These are phyloP conservation scores for Setaria italica DNA, from an alignment of 202 grass and related monocot species.

Conservation along the genomic window DNA sequence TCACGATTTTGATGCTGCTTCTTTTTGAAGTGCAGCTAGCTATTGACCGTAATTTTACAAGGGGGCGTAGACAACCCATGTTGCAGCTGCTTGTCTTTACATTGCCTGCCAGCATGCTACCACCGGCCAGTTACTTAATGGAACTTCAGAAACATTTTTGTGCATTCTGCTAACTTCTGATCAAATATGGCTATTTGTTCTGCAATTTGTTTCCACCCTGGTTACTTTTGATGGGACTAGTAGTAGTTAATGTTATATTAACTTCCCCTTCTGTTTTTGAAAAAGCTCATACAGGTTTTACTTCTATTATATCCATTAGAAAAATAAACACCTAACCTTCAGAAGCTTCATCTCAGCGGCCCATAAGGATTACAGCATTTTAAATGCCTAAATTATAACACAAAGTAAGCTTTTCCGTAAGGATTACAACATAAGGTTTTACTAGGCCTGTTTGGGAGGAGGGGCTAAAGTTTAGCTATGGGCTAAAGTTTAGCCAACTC, in stretches of 20 bases:
- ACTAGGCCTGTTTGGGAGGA: too few species aligned
- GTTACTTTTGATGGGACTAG: not conserved
- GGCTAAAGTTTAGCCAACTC: too few species aligned
- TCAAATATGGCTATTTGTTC: not conserved
- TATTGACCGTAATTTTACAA: slow-evolving; percentile 89
- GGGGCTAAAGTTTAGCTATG: too few species aligned
- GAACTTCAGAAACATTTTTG: slow-evolving; percentile 9
- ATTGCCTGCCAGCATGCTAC: slow-evolving; percentile 79
- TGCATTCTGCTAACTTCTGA: slow-evolving; percentile 1
- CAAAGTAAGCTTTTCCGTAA: slow-evolving; percentile 18
- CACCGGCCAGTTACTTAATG: not conserved
- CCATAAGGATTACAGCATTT: slow-evolving; percentile 12
- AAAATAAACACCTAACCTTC: slow-evolving; percentile 32
- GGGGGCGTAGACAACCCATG: slow-evolving; percentile 77
- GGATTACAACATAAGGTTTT: too few species aligned
- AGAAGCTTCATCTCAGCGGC: not conserved
- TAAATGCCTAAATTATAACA: slow-evolving; percentile 29
- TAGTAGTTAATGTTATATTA: not conserved
- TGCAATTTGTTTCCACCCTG: not conserved
- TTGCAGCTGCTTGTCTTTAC: slow-evolving; percentile 95
- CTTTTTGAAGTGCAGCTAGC: slow-evolving; percentile 76
- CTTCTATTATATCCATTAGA: slow-evolving; percentile 23
- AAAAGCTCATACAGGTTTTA: not conserved
- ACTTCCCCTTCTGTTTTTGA: not conserved
- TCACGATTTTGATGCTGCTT: slow-evolving; percentile 40